Conservation (phyloP, 2,329 filamentous ascomycete species). For the Epicoccum nigrum region DNA sequence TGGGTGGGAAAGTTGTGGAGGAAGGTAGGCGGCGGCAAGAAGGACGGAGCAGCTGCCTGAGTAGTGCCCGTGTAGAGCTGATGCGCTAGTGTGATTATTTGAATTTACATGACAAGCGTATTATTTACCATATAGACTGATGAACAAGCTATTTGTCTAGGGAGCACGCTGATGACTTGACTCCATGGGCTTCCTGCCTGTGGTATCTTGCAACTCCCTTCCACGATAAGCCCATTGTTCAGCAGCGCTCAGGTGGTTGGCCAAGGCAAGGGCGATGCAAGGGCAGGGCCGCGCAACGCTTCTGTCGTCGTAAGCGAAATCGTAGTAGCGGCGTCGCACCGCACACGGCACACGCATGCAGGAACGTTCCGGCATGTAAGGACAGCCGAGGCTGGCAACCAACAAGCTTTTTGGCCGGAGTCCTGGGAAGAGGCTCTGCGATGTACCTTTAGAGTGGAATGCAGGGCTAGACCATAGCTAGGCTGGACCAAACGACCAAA, state of each 20-base stretch:
- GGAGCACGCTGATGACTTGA: too few relatives aligned
- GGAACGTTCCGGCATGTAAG: neutral
- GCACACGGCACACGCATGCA: neutral
- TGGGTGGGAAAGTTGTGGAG: constrained; percentile 52
- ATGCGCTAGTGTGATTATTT: too few relatives aligned
- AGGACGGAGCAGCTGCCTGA: neutral
- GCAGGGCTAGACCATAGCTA: constrained; percentile 1
- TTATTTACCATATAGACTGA: too few relatives aligned
- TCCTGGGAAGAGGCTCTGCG: constrained; percentile 4
- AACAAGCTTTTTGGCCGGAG: neutral
- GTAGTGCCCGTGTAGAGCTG: neutral
- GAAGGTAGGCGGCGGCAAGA: constrained; percentile 27
- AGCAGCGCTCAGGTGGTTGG: too few relatives aligned
- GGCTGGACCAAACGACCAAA: neutral
- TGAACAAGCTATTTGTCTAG: too few relatives aligned
- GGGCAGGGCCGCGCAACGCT: constrained; percentile 1
- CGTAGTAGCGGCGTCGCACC: neutral
- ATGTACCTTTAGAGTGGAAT: neutral
- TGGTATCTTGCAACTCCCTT: neutral
- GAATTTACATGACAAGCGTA: too few relatives aligned
- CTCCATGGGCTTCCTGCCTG: neutral
- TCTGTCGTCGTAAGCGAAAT: neutral
- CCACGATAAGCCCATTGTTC: too few relatives aligned
- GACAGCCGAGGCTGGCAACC: neutral
- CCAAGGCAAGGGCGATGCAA: neutral